Conservation (phyloP, 2,329 filamentous ascomycete genomes). For the Didymella arachidicola region DNA sequence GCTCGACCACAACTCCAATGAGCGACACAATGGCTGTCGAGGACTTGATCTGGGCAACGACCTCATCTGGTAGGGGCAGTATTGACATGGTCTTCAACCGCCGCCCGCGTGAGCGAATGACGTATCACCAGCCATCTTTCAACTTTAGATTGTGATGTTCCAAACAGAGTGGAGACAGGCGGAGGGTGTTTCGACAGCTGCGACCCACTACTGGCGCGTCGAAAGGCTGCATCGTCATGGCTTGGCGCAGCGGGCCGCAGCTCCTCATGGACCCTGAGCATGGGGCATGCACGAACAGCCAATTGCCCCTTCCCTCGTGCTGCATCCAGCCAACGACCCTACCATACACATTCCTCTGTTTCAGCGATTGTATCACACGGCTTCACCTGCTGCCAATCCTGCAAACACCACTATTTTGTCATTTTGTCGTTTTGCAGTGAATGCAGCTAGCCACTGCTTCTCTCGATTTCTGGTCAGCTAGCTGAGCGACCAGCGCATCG, state of each 20-base stretch:
- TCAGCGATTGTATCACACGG: slow-evolving; percentile 8
- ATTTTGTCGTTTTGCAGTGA: not conserved
- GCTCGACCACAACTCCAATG: slow-evolving; percentile 72
- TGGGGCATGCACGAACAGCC: slow-evolving; percentile 22
- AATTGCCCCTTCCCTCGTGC: slow-evolving; percentile 15
- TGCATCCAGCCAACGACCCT: slow-evolving; percentile 19
- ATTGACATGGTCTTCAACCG: slow-evolving; percentile 56
- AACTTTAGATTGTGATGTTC: slow-evolving; percentile 6
- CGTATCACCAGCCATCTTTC: slow-evolving; percentile 11
- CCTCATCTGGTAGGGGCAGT: slow-evolving; percentile 72
- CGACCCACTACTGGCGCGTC: slow-evolving; percentile 15
- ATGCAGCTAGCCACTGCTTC: slow-evolving; percentile 4
- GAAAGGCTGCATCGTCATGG: slow-evolving; percentile 16
- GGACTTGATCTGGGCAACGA: slow-evolving; percentile 81
- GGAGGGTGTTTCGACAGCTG: slow-evolving; percentile 7
- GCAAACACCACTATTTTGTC: not conserved
- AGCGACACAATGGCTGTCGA: slow-evolving; percentile 81
- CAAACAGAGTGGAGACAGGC: slow-evolving; percentile 12
- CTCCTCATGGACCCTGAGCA: slow-evolving; percentile 25
- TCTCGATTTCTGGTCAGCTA: not conserved
- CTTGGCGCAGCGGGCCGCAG: slow-evolving; percentile 21
- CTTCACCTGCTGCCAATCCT: not conserved
- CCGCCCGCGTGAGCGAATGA: slow-evolving; percentile 9
- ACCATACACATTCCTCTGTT: slow-evolving; percentile 20
- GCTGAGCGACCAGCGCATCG: slow-evolving; percentile 14